Percentiles rank a stretch among this genome's conserved stretches.
Evolutionary conservation across 2,329 filamentous ascomycete species (phyloP).

Genomic region (Phoma sp.): DNA sequence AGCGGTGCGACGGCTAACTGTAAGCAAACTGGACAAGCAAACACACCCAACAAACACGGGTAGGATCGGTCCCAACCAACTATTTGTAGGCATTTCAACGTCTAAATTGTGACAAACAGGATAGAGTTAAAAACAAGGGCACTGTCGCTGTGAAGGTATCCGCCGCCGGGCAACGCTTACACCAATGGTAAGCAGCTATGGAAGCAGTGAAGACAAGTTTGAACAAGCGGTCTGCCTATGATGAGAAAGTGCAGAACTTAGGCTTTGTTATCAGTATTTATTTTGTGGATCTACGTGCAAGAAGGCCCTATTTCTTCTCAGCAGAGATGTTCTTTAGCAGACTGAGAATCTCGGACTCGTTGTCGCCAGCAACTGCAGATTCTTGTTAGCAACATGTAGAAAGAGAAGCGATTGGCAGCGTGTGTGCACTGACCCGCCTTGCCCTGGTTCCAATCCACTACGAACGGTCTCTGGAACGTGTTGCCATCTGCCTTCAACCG

Average conservation of each 20-base stretch:
- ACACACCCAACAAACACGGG: background rate
- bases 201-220: too few species aligned
- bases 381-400: conserved; percentile 12
- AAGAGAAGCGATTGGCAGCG: background rate
- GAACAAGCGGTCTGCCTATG: too few species aligned
- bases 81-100: too few species aligned
- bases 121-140: background rate
- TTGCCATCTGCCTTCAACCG: conserved; percentile 73
- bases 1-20: background rate
- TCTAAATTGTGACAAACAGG: background rate
- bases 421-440: conserved; percentile 63
- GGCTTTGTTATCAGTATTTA: too few species aligned
- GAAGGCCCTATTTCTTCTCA: conserved; percentile 8
- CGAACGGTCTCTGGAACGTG: conserved; percentile 74
- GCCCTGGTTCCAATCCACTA: conserved; percentile 94
- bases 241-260: too few species aligned
- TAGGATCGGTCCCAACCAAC: background rate
- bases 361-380: conserved; percentile 67
- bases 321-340: conserved; percentile 67
- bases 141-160: conserved; percentile 22
- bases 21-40: background rate
- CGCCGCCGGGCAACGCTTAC: conserved; percentile 15
- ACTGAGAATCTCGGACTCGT: conserved; percentile 88
- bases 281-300: background rate
- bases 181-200: conserved; percentile 5